Conservation (phyloP, 202 grass and related monocot genomes). For the Hordeum pubiflorum region DNA sequence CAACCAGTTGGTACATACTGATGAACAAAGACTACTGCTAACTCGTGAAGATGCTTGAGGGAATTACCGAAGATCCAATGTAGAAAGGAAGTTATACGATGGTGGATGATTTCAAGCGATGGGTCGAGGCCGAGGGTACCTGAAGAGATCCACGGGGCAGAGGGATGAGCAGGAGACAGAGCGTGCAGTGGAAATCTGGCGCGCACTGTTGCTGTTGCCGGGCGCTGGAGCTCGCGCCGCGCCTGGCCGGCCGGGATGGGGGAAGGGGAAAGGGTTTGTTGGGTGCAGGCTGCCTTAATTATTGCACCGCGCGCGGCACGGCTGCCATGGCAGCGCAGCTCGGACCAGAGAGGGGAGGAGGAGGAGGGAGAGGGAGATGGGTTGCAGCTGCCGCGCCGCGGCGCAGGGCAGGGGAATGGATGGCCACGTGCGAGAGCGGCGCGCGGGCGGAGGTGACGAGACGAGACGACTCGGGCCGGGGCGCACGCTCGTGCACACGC, state of each 20-base stretch:
- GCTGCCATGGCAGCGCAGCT: constrained; percentile 13
- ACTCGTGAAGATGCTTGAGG: neutral
- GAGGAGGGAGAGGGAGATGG: neutral
- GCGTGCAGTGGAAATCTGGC: constrained; percentile 33
- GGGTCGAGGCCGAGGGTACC: neutral
- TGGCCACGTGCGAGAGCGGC: constrained; percentile 53
- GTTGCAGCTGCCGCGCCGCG: constrained; percentile 5
- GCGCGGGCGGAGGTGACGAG: constrained; percentile 57
- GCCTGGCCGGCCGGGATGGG: neutral
- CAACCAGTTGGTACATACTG: neutral
- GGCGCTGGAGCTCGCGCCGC: neutral
- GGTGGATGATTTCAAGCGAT: neutral
- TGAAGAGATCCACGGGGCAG: constrained; percentile 31
- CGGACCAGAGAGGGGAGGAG: neutral
- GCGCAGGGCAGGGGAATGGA: constrained; percentile 21
- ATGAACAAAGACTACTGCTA: neutral
- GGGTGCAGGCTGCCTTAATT: constrained; percentile 12
- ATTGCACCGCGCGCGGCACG: neutral
- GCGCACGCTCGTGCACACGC: constrained; percentile 74
- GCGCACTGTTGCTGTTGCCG: constrained; percentile 23
- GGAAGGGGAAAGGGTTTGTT: constrained; percentile 20
- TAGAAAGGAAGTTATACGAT: neutral
- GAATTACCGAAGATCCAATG: neutral
- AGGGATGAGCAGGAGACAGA: constrained; percentile 21
- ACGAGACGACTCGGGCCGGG: constrained; percentile 44